Base-by-base conservation (phyloP, 2,329 filamentous ascomycete genomes). In the Periconia sp. region DNA sequence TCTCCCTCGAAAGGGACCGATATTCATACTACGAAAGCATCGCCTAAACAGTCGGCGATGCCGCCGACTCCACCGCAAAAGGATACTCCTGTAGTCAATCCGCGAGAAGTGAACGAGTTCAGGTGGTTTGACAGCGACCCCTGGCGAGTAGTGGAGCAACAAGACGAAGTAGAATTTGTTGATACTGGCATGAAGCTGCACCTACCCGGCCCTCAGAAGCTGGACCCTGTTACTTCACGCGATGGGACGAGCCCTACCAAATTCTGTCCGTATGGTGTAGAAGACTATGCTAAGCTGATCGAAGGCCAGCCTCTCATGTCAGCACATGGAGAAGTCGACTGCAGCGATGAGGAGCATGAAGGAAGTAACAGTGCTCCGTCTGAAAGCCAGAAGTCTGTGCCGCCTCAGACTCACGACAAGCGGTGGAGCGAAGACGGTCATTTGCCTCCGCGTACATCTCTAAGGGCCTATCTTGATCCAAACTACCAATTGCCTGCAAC, bases 51-150 rank as follows among this genome's bases (percentile, higher is more conserved):
- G 25, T 17, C 11, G 13, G 25, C 11, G 9, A 16, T 9, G 8
- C 61, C 72, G 10, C 73, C 73, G 4, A 74, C 72, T 2, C 73
- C 73, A 15, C 73, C 72, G 5, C 59, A 67, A 11, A 76, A 76
- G 43, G 69, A 75, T 44, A 76, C 73, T 0, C 73, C 73, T 25
- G 23, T 25, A 25, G 23, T 12, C 23, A 25, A 7, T 25, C 23
- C 8, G 7, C 23, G 23, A 7, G 23, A 25, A 25, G 12, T 25
- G 23, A n/a, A n/a, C n/a, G n/a, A n/a, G n/a, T n/a, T n/a, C n/a
- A n/a, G n/a, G n/a, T n/a, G n/a, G n/a, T n/a, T n/a, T n/a, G n/a
- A n/a, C n/a, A n/a, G n/a, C n/a, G n/a, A n/a, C n/a, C n/a, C n/a
- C n/a, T n/a, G n/a, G n/a, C n/a, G n/a, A n/a, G n/a, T n/a, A n/a